These are phyloP conservation scores for Magnaporthiopsis poae DNA, from an alignment of 2,329 filamentous ascomycete genomes.

Conservation along the genomic window DNA sequence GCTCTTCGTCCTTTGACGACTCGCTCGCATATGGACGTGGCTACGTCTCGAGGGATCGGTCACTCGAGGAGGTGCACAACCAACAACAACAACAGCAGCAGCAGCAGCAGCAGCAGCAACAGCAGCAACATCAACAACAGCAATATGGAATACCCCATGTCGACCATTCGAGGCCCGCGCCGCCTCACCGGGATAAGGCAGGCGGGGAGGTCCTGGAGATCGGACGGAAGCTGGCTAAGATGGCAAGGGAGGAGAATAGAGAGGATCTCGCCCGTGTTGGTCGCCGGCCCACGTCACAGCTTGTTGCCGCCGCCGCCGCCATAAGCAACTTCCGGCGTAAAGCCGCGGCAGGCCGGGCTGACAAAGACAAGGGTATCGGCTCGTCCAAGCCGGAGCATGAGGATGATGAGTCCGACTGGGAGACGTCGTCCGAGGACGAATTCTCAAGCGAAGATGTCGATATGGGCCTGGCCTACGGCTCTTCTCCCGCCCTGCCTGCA, in stretches of 20 bases:
- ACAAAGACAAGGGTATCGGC: conserved; percentile 25
- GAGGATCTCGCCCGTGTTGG: conserved; percentile 37
- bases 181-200: conserved; percentile 28
- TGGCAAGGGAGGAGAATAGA: conserved; percentile 41
- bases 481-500: conserved; percentile 17
- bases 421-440: conserved; percentile 35
- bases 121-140: conserved; percentile 10
- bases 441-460: conserved; percentile 31
- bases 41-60: conserved; percentile 23
- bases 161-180: conserved; percentile 7
- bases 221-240: conserved; percentile 42
- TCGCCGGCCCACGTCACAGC: conserved; percentile 26
- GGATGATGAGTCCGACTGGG: conserved; percentile 43
- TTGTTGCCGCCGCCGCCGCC: conserved; percentile 30
- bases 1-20: conserved; percentile 45
- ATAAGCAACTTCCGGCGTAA: conserved; percentile 32
- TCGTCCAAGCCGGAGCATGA: conserved; percentile 29
- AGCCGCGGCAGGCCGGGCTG: conserved; percentile 24
- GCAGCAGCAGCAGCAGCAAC: conserved; percentile 6
- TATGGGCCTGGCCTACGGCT: conserved; percentile 32
- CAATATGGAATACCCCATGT: conserved; percentile 9
- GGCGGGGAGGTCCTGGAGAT: conserved; percentile 50
- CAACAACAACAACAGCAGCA: conserved; percentile 9
- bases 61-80: not conserved
- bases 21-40: conserved; percentile 48